Base-by-base conservation (phyloP, 306 rosid genomes). In the Lathyrus oleraceus region DNA sequence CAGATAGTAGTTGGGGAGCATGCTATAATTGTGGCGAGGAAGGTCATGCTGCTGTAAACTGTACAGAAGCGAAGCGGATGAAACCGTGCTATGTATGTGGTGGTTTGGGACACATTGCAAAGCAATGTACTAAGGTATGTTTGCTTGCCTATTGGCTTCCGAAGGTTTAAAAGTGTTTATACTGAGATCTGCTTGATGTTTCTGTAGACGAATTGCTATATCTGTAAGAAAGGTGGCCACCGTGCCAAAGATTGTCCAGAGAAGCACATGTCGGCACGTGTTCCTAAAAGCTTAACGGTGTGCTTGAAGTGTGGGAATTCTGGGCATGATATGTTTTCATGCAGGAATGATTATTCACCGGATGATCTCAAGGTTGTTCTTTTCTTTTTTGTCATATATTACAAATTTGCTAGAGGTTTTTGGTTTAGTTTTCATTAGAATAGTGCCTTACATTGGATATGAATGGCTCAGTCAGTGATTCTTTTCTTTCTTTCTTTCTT, bases 1-100 rank as follows among this genome's bases (percentile, higher is more conserved):
- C n/a, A n/a, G n/a, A n/a, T n/a, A n/a, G n/a, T n/a, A n/a, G n/a
- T n/a, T n/a, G n/a, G n/a, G 99, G 92, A 42, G 19, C 86, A 4
- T 94, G 96, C 88, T 94, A 60, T 81, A 91, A 87, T 38, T 91
- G 96, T 64, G 99, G 97, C 0, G 97, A 88, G 86, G 95, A 85
- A 72, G 99, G 99, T 61, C 99, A 94, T 65, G 77, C 79, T 28
- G 92, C 94, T 0, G 88, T 82, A 10, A 88, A 91, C 52, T 94
- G 99, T 83, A 81, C 86, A 0, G 74, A 72, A 19, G 90, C 68
- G 1, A 88, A 61, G 78, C 85, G 91, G 42, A 91, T 67, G 86
- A 94, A 82, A 74, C 96, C 96, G 0, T 94, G 97, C 76, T 94
- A 83, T 81, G 87, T 87, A 62, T 94, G 99, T 60, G 95, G 99